Conservation (phyloP, 768 basidiomycete genomes). For the Ephemerocybe angulata region DNA sequence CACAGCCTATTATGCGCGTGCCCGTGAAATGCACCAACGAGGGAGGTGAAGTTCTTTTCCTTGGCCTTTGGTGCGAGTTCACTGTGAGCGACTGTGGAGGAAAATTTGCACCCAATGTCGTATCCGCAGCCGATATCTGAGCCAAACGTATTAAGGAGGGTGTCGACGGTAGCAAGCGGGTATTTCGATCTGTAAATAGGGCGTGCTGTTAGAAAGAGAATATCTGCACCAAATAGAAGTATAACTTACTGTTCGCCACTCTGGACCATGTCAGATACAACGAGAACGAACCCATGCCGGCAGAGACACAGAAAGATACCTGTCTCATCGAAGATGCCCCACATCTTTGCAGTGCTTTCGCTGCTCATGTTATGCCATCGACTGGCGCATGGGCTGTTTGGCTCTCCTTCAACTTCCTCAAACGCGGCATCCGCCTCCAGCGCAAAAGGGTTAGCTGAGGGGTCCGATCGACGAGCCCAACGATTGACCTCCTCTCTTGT, state of each 20-base stretch:
- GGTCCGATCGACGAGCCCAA: too few species aligned
- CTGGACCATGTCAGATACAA: not conserved
- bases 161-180: constrained; percentile 19
- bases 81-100: constrained; percentile 19
- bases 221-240: not conserved
- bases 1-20: constrained; percentile 28
- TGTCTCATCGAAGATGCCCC: constrained; percentile 30
- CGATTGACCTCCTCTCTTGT: too few species aligned
- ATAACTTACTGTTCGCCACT: constrained; percentile 1
- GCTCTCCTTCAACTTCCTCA: not conserved
- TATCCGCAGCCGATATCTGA: constrained; percentile 20
- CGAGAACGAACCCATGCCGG: constrained; percentile 24
- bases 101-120: constrained; percentile 28
- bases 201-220: not conserved
- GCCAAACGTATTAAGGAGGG: constrained; percentile 20
- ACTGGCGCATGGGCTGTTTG: not conserved
- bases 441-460: too few species aligned
- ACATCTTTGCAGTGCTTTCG: constrained; percentile 18
- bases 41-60: constrained; percentile 2
- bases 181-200: constrained; percentile 22
- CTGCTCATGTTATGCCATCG: constrained; percentile 15
- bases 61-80: constrained; percentile 13
- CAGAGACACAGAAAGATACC: constrained; percentile 27
- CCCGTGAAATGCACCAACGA: constrained; percentile 25
- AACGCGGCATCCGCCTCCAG: not conserved